Evolutionary conservation across 345 rosid genomes (phyloP).

Genomic region (Hypericum perforatum): DNA sequence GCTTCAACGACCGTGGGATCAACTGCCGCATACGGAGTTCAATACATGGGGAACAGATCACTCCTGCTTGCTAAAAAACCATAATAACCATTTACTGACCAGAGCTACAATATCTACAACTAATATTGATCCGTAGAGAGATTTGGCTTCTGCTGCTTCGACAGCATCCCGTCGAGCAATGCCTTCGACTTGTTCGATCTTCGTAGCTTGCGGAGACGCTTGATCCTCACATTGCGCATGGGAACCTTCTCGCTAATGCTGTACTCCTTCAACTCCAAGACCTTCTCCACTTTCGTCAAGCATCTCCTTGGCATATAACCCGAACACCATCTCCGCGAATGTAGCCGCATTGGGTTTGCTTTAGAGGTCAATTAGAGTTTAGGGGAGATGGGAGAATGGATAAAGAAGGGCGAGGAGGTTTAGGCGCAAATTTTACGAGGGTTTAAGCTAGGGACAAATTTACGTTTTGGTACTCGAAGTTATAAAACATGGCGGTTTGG

Average conservation of each 20-base stretch:
- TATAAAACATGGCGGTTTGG: no score
- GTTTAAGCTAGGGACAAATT: no score
- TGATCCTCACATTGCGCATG: slow-evolving; percentile 50
- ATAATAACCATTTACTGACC: slow-evolving; percentile 20
- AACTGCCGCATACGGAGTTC: slow-evolving; percentile 69
- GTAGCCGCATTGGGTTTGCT: slow-evolving; percentile 39
- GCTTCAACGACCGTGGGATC: slow-evolving; percentile 72
- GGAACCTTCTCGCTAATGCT: slow-evolving; percentile 27
- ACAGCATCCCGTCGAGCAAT: slow-evolving; percentile 49
- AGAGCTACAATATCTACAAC: no score
- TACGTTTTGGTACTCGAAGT: no score
- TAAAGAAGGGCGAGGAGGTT: no score
- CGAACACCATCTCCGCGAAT: slow-evolving; percentile 41
- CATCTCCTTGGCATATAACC: slow-evolving; percentile 49
- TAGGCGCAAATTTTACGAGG: no score
- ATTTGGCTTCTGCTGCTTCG: no score
- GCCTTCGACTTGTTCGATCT: slow-evolving; percentile 49
- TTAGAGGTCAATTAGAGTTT: no score
- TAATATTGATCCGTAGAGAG: no score
- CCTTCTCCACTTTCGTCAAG: slow-evolving; percentile 60
- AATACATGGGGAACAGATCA: slow-evolving; percentile 46
- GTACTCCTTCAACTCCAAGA: slow-evolving; percentile 34
- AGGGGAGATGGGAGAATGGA: no score
- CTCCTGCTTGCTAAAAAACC: slow-evolving; percentile 26
- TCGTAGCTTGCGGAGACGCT: slow-evolving; percentile 51